Evolutionary conservation across 106 monocot species (phyloP), one percentile per base, ranked within the genome.

Genomic region (Acorus calamus): DNA sequence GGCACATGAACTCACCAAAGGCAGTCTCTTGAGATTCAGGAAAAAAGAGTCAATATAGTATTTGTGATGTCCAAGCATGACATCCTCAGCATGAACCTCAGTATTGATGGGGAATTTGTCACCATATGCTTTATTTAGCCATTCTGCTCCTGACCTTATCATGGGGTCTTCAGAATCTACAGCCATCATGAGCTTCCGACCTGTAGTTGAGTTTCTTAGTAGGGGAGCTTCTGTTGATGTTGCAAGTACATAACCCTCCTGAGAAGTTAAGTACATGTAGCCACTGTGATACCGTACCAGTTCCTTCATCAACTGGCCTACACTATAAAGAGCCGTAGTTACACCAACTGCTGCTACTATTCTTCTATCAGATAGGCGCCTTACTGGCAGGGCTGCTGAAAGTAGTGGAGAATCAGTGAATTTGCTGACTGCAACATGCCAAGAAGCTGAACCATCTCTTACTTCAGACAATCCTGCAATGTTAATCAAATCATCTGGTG

Each of bases 41-140:
- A 75, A 83, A 71, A 83, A 83, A 2, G 83, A 83, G 45, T 83
- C 83, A 45, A 83, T 79, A 52, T 83, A 78, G 64, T 75, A 83
- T 60, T 46, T 59, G 55, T 76, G 63, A 28, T 65, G 57, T 61
- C 72, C 75, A 48, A 83, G 52, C 53, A 68, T 65, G 46, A 83
- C 73, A 68, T 83, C 75, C 58, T 78, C 69, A 44, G 63, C 83
- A 66, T 83, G 83, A 64, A 76, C 71, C 62, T 83, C 83, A 56
- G 75, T 74, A 59, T 62, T 75, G 50, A 75, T 79, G 1, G 65
- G 83, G 53, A 75, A 83, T 9, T 75, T 48, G 54, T 83, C 68
- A 2, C 83, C 83, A 65, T 83, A 72, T 49, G 67, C 65, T 57
- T 11, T 54, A 44, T 72, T 53, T 56, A 79, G 65, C 83, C 78